Percentiles rank a stretch among this genome's conserved stretches.
These are phyloP conservation scores for Bipolaris oryzae DNA, from an alignment of 2,329 filamentous ascomycete genomes.

Conservation along the genomic window DNA sequence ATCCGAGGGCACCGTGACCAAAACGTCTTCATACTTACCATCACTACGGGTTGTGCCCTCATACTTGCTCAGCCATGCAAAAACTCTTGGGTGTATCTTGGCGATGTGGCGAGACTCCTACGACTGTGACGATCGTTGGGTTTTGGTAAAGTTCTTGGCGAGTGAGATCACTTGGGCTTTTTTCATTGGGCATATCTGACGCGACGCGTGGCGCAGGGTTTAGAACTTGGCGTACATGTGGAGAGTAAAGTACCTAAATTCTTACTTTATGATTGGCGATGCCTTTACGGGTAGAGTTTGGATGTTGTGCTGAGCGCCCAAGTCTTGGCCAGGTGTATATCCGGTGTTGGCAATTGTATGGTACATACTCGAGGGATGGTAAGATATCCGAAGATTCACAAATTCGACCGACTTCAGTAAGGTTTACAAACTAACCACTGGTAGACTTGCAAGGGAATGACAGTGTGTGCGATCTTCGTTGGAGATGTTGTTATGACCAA, in stretches of 20 bases:
- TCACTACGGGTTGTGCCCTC: slow-evolving; percentile 9
- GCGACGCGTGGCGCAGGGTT: slow-evolving; percentile 9
- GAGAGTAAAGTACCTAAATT: not conserved
- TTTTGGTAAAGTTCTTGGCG: not conserved
- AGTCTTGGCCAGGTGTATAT: not conserved
- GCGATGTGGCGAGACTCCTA: slow-evolving; percentile 12
- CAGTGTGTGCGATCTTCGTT: not conserved
- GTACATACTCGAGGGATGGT: not conserved
- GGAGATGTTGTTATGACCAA: not conserved
- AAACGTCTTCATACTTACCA: not conserved
- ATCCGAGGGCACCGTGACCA: not conserved
- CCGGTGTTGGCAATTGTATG: not conserved
- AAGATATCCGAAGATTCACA: not conserved
- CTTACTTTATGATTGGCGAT: slow-evolving; percentile 4
- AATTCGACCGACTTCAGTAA: not conserved
- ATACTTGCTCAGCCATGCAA: slow-evolving; percentile 14
- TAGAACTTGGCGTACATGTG: not conserved
- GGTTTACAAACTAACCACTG: too few relatives aligned
- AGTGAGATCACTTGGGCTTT: slow-evolving; percentile 3
- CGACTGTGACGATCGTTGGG: slow-evolving; percentile 9
- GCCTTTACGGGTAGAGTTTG: not conserved
- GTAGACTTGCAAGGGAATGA: not conserved
- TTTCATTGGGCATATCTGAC: not conserved
- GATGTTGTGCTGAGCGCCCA: not conserved
- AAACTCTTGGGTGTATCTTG: not conserved